phyloP scores from a whole-genome alignment of 495 filamentous ascomycete genomes.

The Neurospora tetrasperma region DNA sequence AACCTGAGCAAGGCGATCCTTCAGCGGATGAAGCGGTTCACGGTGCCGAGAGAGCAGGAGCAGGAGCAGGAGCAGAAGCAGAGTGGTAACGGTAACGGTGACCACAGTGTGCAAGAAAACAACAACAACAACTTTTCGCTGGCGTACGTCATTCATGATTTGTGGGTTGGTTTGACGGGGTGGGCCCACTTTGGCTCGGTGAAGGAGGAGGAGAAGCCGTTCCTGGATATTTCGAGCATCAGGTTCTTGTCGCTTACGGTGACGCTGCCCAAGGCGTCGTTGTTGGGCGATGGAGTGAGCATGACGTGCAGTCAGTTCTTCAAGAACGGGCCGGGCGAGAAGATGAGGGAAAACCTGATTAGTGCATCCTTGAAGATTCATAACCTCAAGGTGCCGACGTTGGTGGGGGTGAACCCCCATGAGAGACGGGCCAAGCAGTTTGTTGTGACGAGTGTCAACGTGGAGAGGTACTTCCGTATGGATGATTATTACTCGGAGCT shows the following conservation, averaged over 20 bases:
- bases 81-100: background rate
- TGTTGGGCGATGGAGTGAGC: constrained; percentile 39
- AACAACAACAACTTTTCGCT: constrained; percentile 8
- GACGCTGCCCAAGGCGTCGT: constrained; percentile 41
- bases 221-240: constrained; percentile 20
- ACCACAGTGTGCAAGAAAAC: constrained; percentile 2
- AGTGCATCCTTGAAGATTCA: constrained; percentile 24
- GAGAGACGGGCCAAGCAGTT: constrained; percentile 50
- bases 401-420: constrained; percentile 52
- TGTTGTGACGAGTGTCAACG: constrained; percentile 41
- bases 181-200: constrained; percentile 1
- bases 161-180: constrained; percentile 27
- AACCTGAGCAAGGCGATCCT: constrained; percentile 44
- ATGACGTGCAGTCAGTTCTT: constrained; percentile 30
- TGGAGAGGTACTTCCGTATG: constrained; percentile 32
- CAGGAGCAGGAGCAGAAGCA: background rate
- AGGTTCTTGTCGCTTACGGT: constrained; percentile 31
- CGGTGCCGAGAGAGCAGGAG: background rate
- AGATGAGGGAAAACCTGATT: constrained; percentile 12
- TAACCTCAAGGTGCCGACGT: constrained; percentile 43
- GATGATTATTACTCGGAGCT: constrained; percentile 37
- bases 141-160: constrained; percentile 16
- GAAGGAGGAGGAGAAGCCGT: background rate
- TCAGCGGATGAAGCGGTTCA: constrained; percentile 18
- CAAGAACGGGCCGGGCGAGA: constrained; percentile 1